A percentile compares a stretch with the other conserved stretches of the same genome.
phyloP scores from a whole-genome alignment of 208 protist species.

The Tetramitus jugosus region DNA sequence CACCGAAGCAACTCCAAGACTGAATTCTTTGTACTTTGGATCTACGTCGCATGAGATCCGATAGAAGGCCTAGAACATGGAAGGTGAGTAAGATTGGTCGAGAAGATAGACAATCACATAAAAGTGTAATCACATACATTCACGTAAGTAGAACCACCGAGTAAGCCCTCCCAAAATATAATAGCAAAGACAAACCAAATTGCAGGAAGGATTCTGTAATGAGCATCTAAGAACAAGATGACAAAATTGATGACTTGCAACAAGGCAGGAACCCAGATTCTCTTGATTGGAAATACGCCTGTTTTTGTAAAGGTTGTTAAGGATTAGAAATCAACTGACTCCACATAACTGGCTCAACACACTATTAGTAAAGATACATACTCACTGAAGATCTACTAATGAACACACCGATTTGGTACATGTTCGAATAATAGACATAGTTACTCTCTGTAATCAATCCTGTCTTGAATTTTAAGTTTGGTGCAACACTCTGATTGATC shows the following conservation, averaged over 20 bases:
- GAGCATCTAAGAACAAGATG: constrained; percentile 28
- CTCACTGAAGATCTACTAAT: not conserved
- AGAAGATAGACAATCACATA: no score
- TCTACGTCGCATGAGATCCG: constrained; percentile 26
- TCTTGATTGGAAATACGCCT: constrained; percentile 25
- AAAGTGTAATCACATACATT: constrained; percentile 29
- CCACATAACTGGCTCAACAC: no score
- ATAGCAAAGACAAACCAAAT: constrained; percentile 28
- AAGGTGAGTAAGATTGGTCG: no score
- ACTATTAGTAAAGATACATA: not conserved
- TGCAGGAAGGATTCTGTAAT: constrained; percentile 26
- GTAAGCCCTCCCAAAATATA: constrained; percentile 37
- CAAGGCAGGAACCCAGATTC: constrained; percentile 6
- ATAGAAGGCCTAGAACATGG: no score
- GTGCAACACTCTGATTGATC: constrained; percentile 31
- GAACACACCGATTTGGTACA: constrained; percentile 16
- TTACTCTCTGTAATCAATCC: not conserved
- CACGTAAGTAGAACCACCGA: constrained; percentile 37
- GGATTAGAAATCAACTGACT: no score
- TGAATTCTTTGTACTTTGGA: constrained; percentile 28
- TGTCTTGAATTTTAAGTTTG: constrained; percentile 4
- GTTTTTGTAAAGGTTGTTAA: no score
- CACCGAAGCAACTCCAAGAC: constrained; percentile 20
- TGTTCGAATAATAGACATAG: constrained; percentile 31
- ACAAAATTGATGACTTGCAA: not conserved